Base-by-base conservation (phyloP, 306 rosid genomes). In the Amphicarpaea edgeworthii region DNA sequence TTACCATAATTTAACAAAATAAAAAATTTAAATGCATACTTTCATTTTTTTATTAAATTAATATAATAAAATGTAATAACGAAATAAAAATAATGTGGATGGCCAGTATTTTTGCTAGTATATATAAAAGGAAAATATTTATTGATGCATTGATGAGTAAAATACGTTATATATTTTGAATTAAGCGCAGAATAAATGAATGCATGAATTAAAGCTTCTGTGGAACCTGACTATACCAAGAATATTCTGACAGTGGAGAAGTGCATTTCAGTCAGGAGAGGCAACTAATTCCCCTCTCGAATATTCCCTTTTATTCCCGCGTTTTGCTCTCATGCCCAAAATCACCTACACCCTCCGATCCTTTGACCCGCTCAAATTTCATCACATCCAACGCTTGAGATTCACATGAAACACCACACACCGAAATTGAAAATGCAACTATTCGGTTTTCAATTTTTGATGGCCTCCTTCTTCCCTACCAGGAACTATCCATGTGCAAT, bases 271-370 rank as follows among this genome's bases (percentile, higher is more conserved):
- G 28, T 82, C 79, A 59, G 16, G 5, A 20, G 12, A 19, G 28
- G 26, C 69, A 38, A 43, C 34, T 28, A 12, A 81, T 77, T 68
- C 49, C 81, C 83, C 59, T 45, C 57, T 47, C 63, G 91, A 80
- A 87, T 87, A 89, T 83, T 85, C 91, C 26, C 46, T 20, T 42
- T 49, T 85, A 83, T 85, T 83, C 86, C 90, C 86, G 85, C 85
- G 43, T 65, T 11, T 30, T 59, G 12, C 5, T 63, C n/a, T n/a
- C n/a, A n/a, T n/a, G n/a, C n/a, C n/a, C n/a, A n/a, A 38, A 59
- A 32, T 28, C 12, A n/a, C 0, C 19, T 0, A 28, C 7, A 5
- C 83, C 82, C 4, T 81, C 17, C 1, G 70, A 84, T 81, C 57
- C 9, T 32, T 28, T 19, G 16, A 10, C n/a, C 37, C 1, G 26